phyloP scores from a whole-genome alignment of 805 yeast genomes.

The Naumovozyma baii region DNA sequence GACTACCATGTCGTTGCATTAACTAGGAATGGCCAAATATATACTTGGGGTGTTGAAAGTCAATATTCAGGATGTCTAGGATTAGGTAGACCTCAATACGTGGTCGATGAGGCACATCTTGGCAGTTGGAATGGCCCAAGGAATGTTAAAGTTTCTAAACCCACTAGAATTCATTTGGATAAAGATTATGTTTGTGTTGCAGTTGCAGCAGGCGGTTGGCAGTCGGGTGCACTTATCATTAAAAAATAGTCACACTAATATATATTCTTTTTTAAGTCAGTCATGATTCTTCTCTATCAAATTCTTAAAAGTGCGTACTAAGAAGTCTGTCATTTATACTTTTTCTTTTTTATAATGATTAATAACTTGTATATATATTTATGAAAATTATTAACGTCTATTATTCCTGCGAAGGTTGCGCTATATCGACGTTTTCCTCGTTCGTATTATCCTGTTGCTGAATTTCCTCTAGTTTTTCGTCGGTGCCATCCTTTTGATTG shows the following conservation, averaged over 20 bases:
- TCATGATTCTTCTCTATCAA: background rate
- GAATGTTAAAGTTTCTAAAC: constrained; percentile 33
- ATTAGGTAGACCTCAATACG: constrained; percentile 34
- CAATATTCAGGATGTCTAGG: constrained; percentile 63
- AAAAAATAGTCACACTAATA: constrained; percentile 4
- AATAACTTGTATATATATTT: no score
- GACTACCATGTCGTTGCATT: constrained; percentile 64
- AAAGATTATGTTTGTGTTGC: constrained; percentile 42
- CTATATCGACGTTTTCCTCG: no score
- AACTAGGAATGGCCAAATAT: constrained; percentile 45
- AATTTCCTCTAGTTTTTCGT: no score
- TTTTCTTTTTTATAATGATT: no score
- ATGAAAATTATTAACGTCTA: no score
- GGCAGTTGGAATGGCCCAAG: constrained; percentile 27
- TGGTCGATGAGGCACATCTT: constrained; percentile 14
- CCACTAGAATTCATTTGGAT: constrained; percentile 33
- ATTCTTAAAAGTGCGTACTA: no score
- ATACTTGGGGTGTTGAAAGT: constrained; percentile 63
- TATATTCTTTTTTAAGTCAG: background rate
- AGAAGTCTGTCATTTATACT: no score
- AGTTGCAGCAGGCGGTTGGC: constrained; percentile 75
- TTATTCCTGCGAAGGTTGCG: no score
- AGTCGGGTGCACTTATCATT: constrained; percentile 52
- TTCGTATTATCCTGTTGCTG: no score
- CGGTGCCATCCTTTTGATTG: constrained; percentile 1